A percentile compares a stretch with the other conserved stretches of the same genome.
phyloP scores from a whole-genome alignment of 2,329 filamentous ascomycete species.

The Calonectria ilicicola region DNA sequence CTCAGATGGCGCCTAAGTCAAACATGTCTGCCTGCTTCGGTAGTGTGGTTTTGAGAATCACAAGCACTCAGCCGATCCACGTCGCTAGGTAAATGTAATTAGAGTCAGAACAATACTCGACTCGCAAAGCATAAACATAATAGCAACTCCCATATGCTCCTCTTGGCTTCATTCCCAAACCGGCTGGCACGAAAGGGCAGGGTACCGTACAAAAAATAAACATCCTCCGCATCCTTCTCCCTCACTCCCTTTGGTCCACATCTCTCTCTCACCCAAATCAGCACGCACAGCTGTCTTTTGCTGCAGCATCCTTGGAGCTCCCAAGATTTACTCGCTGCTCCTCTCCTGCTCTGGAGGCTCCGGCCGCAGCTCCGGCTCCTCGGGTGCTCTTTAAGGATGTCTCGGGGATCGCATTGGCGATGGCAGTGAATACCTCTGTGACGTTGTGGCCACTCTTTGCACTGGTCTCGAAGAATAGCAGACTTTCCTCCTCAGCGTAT shows the following conservation, averaged over 20 bases:
- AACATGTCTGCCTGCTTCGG: background rate
- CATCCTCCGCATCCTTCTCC: constrained; percentile 22
- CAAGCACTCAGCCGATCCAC: constrained; percentile 8
- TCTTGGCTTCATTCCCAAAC: constrained; percentile 43
- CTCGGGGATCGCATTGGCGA: constrained; percentile 97
- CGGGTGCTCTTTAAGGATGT: constrained; percentile 92
- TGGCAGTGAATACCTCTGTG: constrained; percentile 95
- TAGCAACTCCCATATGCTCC: constrained; percentile 45
- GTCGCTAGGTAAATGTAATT: constrained; percentile 21
- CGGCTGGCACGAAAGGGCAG: constrained; percentile 42
- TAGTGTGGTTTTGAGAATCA: background rate
- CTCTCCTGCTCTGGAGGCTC: constrained; percentile 70
- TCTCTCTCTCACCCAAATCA: constrained; percentile 52
- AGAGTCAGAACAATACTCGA: constrained; percentile 31
- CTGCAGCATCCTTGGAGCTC: constrained; percentile 77
- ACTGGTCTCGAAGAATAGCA: constrained; percentile 98
- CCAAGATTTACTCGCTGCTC: constrained; percentile 87
- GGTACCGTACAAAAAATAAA: constrained; percentile 42
- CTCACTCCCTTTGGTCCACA: constrained; percentile 18
- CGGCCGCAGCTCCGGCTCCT: constrained; percentile 74
- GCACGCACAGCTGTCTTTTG: constrained; percentile 93
- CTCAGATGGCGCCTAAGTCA: background rate
- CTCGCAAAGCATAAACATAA: constrained; percentile 35
- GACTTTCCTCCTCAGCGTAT: constrained; percentile 93
- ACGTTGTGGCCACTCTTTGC: constrained; percentile 97